A percentile compares a stretch with the other conserved stretches of the same genome.
phyloP scores from a whole-genome alignment of 768 basidiomycete species.

The Xerocomellus intermedius region DNA sequence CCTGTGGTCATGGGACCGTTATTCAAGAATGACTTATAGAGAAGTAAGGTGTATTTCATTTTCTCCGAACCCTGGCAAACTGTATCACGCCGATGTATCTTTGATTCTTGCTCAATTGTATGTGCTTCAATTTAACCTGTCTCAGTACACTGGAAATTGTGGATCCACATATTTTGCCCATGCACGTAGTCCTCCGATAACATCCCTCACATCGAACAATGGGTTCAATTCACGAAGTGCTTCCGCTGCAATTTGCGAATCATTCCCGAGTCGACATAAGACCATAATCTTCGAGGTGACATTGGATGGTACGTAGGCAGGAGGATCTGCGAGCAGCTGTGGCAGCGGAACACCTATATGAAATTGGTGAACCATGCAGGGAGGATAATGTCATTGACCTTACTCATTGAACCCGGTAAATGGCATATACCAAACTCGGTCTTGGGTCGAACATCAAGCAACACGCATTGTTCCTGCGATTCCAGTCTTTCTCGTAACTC shows the following conservation, averaged over 20 bases:
- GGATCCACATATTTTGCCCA: constrained; percentile 78
- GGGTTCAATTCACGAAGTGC: constrained; percentile 28
- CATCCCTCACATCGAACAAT: constrained; percentile 51
- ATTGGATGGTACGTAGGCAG: constrained; percentile 35
- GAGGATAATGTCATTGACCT: constrained; percentile 22
- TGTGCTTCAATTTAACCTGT: constrained; percentile 1
- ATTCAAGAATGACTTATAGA: constrained; percentile 9
- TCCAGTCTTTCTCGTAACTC: constrained; percentile 45
- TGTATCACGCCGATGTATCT: constrained; percentile 7
- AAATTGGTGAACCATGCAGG: background rate
- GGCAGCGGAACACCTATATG: constrained; percentile 70
- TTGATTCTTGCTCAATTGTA: constrained; percentile 5
- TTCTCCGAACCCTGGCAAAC: background rate
- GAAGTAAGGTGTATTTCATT: constrained; percentile 41
- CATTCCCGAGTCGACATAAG: constrained; percentile 88
- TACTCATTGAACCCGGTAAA: constrained; percentile 73
- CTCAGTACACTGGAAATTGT: constrained; percentile 77
- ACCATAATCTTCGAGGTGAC: constrained; percentile 43
- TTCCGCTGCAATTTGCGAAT: constrained; percentile 84
- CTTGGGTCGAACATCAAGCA: constrained; percentile 80
- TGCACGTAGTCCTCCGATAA: constrained; percentile 78
- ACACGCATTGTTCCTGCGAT: constrained; percentile 22
- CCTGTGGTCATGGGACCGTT: background rate
- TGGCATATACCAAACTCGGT: constrained; percentile 87
- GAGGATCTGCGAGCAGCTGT: constrained; percentile 61